phyloP scores from a whole-genome alignment of 1,139 yeast species.

The Taphrina populina region DNA sequence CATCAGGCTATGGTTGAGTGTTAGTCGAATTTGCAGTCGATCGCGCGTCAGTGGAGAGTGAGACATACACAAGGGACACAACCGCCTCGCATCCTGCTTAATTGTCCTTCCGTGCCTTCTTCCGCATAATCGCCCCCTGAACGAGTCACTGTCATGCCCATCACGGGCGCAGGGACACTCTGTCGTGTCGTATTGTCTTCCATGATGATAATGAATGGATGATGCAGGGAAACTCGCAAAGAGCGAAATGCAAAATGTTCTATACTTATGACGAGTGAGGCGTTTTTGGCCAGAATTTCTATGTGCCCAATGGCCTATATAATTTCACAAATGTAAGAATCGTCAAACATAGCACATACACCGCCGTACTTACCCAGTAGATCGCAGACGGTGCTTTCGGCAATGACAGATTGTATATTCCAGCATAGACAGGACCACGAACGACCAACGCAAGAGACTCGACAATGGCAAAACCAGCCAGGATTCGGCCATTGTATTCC shows the following conservation, averaged over 20 bases:
- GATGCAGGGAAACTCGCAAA: too few species aligned
- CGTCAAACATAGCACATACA: slow-evolving; percentile 24
- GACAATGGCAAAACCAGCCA: slow-evolving; percentile 36
- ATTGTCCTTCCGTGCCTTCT: slow-evolving; percentile 22
- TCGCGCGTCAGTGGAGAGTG: not conserved
- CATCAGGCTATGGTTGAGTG: slow-evolving; percentile 23
- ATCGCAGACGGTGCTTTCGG: slow-evolving; percentile 26
- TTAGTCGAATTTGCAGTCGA: too few species aligned
- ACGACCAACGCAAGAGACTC: slow-evolving; percentile 33
- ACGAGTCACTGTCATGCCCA: slow-evolving; percentile 10
- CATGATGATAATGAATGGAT: too few species aligned
- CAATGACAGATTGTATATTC: slow-evolving; percentile 27
- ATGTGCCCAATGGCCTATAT: slow-evolving; percentile 29
- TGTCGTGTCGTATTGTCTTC: too few species aligned
- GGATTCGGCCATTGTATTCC: slow-evolving; percentile 34
- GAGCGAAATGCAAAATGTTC: too few species aligned
- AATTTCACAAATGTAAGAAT: slow-evolving; percentile 28
- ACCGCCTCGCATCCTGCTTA: slow-evolving; percentile 27
- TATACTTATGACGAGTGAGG: too few species aligned
- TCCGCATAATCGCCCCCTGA: slow-evolving; percentile 6
- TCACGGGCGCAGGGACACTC: too few species aligned
- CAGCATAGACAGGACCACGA: slow-evolving; percentile 35
- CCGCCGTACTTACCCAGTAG: slow-evolving; percentile 28
- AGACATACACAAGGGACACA: slow-evolving; percentile 19
- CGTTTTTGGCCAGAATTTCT: too few species aligned